Evolutionary conservation across 495 filamentous ascomycete genomes (phyloP).

Genomic region (Ramalina intermedia): DNA sequence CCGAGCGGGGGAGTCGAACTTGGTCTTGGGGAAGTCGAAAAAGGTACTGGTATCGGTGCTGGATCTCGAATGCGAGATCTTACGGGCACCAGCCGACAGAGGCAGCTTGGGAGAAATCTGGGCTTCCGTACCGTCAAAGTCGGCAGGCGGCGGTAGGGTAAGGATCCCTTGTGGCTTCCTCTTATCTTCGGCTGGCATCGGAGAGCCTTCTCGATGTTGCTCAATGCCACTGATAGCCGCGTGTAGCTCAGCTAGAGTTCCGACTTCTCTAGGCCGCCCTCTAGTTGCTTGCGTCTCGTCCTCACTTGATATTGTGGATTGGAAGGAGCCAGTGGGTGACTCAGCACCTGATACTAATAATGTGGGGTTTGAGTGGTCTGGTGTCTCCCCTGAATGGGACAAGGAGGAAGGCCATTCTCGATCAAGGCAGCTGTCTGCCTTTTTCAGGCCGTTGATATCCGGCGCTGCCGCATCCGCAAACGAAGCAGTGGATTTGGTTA

Average conservation of each 20-base stretch:
- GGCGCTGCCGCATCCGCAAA: slow-evolving; percentile 23
- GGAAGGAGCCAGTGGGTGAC: slow-evolving; percentile 22
- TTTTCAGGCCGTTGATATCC: slow-evolving; percentile 26
- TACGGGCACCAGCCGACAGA: slow-evolving; percentile 42
- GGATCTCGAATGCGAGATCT: slow-evolving; percentile 68
- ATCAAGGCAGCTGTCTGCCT: too few relatives aligned
- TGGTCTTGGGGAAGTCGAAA: slow-evolving; percentile 27
- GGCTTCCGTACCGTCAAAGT: slow-evolving; percentile 16
- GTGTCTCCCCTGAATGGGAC: too few relatives aligned
- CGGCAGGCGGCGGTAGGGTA: slow-evolving; percentile 18
- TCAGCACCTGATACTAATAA: too few relatives aligned
- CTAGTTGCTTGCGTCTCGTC: slow-evolving; percentile 49
- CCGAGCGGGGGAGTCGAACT: slow-evolving; percentile 34
- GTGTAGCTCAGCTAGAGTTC: slow-evolving; percentile 63
- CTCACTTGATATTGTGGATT: slow-evolving; percentile 44
- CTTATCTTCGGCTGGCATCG: slow-evolving; percentile 28
- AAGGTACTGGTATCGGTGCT: slow-evolving; percentile 60
- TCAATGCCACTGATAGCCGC: slow-evolving; percentile 70
- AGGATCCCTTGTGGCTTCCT: slow-evolving; percentile 24
- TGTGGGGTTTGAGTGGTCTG: too few relatives aligned
- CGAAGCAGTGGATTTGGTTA: slow-evolving; percentile 24
- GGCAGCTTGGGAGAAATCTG: slow-evolving; percentile 19
- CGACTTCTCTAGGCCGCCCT: slow-evolving; percentile 37
- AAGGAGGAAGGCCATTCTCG: too few relatives aligned
- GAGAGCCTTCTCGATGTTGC: slow-evolving; percentile 50